Evolutionary conservation across 805 yeast species (phyloP).

Genomic region (Komagataella phaffii): DNA sequence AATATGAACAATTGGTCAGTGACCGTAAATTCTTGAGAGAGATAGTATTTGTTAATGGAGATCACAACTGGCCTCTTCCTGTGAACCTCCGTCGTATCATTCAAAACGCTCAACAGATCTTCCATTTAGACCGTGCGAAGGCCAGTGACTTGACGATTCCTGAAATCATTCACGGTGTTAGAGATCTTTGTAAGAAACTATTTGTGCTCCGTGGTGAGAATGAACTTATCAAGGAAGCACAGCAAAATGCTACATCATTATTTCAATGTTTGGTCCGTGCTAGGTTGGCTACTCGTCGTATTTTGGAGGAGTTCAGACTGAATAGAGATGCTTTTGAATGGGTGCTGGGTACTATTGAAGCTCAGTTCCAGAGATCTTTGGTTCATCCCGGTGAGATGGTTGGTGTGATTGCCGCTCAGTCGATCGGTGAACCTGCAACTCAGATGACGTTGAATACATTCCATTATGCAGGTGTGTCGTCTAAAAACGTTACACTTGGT

Average conservation of each 20-base stretch:
- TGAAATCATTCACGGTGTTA: conserved; percentile 66
- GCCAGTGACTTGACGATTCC: conserved; percentile 83
- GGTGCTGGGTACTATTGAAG: conserved; percentile 89
- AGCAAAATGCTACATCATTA: conserved; percentile 77
- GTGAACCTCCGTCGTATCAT: conserved; percentile 93
- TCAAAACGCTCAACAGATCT: conserved; percentile 94
- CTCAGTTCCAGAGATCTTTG: conserved; percentile 82
- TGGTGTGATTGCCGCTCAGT: conserved; percentile 94
- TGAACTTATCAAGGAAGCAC: conserved; percentile 67
- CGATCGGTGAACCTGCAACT: conserved; percentile 97
- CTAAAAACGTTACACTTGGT: conserved; percentile 92
- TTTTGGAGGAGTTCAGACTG: conserved; percentile 80
- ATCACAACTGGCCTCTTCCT: conserved; percentile 94
- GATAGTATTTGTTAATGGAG: conserved; percentile 83
- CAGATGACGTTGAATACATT: conserved; percentile 96
- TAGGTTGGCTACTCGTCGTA: conserved; percentile 80
- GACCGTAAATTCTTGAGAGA: conserved; percentile 77
- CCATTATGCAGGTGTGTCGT: conserved; percentile 97
- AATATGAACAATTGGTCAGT: conserved; percentile 58
- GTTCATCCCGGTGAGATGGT: conserved; percentile 99
- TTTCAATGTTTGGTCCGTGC: conserved; percentile 91
- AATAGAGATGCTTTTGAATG: conserved; percentile 84
- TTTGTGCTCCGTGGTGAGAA: conserved; percentile 77
- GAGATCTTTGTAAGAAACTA: conserved; percentile 50
- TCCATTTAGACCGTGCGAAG: conserved; percentile 81